These are phyloP conservation scores for Tagetes erecta DNA, from an alignment of 129 eudicot genomes.

Conservation along the genomic window DNA sequence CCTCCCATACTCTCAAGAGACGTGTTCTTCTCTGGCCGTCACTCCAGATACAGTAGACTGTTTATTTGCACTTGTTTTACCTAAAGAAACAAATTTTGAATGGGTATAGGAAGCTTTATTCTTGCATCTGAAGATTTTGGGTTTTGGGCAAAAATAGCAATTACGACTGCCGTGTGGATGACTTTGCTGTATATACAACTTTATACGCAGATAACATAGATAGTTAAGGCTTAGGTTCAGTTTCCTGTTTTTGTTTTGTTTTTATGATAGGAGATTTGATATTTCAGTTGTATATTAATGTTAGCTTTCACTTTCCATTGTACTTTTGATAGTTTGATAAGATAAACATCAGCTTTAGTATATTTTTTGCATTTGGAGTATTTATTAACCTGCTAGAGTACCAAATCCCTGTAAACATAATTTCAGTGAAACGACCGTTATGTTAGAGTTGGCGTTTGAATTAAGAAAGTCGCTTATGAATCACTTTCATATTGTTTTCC, in stretches of 20 bases:
- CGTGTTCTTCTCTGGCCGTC: slow-evolving; percentile 60
- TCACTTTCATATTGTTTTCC: no score
- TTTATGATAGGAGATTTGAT: background rate
- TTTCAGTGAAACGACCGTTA: background rate
- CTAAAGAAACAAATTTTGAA: slow-evolving; percentile 81
- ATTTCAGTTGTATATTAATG: background rate
- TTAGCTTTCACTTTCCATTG: background rate
- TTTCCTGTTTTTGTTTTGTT: background rate
- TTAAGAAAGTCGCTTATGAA: no score
- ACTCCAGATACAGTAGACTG: slow-evolving; percentile 63
- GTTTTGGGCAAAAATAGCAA: slow-evolving; percentile 1
- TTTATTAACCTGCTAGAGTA: background rate
- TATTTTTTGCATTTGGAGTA: background rate
- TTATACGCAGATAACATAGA: background rate
- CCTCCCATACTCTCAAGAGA: slow-evolving; percentile 71
- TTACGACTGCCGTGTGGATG: background rate
- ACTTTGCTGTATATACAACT: slow-evolving; percentile 10
- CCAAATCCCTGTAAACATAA: background rate
- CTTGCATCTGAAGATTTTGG: slow-evolving; percentile 4
- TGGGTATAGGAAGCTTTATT: slow-evolving; percentile 38
- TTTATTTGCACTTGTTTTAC: slow-evolving; percentile 72
- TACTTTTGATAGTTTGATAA: background rate
- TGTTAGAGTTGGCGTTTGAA: background rate
- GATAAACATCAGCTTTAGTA: background rate
- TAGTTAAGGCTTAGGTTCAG: background rate